Evolutionary conservation across 208 protist species (phyloP), one percentile per base, ranked within the genome.

Genomic region (Novymonas esmeraldas): DNA sequence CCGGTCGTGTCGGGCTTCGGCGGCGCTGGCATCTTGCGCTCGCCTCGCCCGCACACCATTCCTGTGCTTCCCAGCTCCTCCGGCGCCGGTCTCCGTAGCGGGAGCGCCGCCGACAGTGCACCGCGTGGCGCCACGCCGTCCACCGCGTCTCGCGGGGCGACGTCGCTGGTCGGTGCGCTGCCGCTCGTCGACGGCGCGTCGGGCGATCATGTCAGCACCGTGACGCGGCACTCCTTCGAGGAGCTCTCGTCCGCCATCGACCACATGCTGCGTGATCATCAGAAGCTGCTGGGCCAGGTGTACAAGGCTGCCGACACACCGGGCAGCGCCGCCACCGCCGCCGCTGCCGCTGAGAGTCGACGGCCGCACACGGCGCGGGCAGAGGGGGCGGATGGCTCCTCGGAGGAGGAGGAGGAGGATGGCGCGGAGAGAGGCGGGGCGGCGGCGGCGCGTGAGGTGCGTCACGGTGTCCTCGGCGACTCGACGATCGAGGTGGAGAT

Each of bases 221-320:
- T 44, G 9, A 50, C 42, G 24, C 33, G 51, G 34, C 70, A 69
- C 1, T 75, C 77, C 3, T 68, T 92, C 39, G 54, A 70, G 26
- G 79, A 80, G 29, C 63, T 96, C 3, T 46, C 78, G 0, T 52
- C 49, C 2, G 52, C 73, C 10, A 70, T 96, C 6, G 84, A 94
- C 41, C 28, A 78, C 44, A 96, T 96, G 90, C 76, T 96, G 41
- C 77, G 74, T 18, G 87, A 92, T 42, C 84, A 92, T 50, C 81
- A 86, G 52, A 62, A 70, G 14, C 66, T 94, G 22, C 63, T 95
- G 14, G 63, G 84, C 10, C 54, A 78, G 44, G 82, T 95, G 33
- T 57, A 79, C 33, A 83, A 81, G 49, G 71, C 82, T 28, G 64
- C 55, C 36, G 39, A n/a, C 2, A 48, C 6, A 13, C 29, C 59